These are phyloP conservation scores for Rhizoclosmatium globosum DNA, from an alignment of 192 early-diverging fungal genomes.

Conservation along the genomic window DNA sequence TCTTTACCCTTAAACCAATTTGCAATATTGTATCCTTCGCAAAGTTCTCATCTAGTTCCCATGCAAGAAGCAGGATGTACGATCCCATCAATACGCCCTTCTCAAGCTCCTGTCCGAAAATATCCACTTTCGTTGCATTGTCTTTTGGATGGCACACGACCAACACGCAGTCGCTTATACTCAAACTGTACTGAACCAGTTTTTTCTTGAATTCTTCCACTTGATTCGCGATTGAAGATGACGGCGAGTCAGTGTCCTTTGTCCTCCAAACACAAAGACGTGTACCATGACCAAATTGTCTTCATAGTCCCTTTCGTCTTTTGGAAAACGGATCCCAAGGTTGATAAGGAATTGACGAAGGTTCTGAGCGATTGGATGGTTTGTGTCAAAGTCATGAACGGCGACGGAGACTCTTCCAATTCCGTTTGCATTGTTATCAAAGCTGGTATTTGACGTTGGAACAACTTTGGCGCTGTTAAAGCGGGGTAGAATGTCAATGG, in stretches of 20 bases:
- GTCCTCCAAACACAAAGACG: conserved; percentile 9
- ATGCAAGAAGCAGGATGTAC: neutral
- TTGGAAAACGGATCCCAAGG: neutral
- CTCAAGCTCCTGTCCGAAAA: neutral
- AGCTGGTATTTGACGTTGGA: too few relatives aligned
- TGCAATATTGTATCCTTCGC: neutral
- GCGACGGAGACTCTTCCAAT: conserved; percentile 1
- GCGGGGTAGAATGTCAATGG: too few relatives aligned
- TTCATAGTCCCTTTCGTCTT: neutral
- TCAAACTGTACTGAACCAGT: neutral
- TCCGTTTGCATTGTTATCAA: too few relatives aligned
- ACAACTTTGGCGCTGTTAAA: too few relatives aligned
- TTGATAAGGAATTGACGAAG: neutral
- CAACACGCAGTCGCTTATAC: neutral
- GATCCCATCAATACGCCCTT: neutral
- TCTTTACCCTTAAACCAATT: conserved; percentile 15
- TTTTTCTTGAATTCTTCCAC: neutral
- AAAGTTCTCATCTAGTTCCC: neutral
- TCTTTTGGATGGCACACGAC: neutral
- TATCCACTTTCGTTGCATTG: neutral
- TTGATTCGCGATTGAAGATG: neutral
- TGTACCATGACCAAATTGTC: neutral
- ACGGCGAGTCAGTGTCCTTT: neutral
- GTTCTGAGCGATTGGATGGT: neutral
- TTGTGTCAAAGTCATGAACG: neutral